Evolutionary conservation across 2,329 filamentous ascomycete species (phyloP), one percentile per base, ranked within the genome.

Genomic region (Akanthomyces lecanii): DNA sequence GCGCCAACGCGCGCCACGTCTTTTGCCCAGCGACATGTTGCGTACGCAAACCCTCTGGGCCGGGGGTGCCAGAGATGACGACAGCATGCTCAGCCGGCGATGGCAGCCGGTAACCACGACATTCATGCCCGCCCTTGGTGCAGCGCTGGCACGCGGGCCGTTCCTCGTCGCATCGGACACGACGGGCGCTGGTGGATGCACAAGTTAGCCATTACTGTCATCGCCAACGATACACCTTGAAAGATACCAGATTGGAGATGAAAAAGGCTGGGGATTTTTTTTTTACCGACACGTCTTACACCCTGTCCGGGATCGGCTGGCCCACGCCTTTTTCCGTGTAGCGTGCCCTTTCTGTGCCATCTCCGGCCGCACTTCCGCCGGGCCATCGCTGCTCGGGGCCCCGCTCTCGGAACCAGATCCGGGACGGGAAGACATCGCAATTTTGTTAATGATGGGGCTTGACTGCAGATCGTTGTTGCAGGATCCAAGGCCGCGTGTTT

Each of bases 121-220:
- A 56, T n/a, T 30, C 53, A 7, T 21, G 23, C 16, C 40, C 16
- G 40, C 40, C 40, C 30, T 21, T 21, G 25, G 25, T 14, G 18
- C 53, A 56, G 16, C 53, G 53, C 4, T 16, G 38, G 25, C 53
- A 56, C 5, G 14, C n/a, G 1, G 53, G 53, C 38, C 25, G 40
- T 23, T 56, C 40, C 38, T 56, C 53, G 53, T 42, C 53, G 40
- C 53, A 56, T 12, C 40, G 25, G 25, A 56, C 53, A 14, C 53
- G 53, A 18, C 53, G 53, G 18, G 14, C 40, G 16, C 53, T 56
- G 18, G 5, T 21, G 7, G 21, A 44, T 11, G 30, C 10, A 4
- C 23, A 23, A 6, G 21, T 54, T 40, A 40, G 30, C 14, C 2
- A 18, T 1, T 2, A 45, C 3, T 16, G 4, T 40, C 38, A 2